These are phyloP conservation scores for Rusavskia elegans DNA, from an alignment of 495 filamentous ascomycete genomes.

Conservation along the genomic window DNA sequence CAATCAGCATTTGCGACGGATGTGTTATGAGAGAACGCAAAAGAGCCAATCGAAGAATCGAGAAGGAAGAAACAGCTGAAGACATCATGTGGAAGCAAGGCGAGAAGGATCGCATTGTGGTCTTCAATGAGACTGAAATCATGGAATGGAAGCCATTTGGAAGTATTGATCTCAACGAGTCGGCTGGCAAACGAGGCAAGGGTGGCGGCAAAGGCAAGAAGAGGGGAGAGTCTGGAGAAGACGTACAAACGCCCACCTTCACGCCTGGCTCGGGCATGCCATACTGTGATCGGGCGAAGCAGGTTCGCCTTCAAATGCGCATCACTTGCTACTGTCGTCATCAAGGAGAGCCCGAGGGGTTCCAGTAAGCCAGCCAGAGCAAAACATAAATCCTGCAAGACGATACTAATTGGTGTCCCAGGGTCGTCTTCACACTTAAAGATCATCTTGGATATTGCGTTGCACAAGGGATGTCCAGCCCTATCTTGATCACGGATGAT, in stretches of 20 bases:
- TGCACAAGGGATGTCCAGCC: conserved; percentile 68
- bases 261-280: conserved; percentile 1
- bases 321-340: conserved; percentile 95
- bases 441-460: conserved; percentile 57
- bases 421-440: conserved; percentile 84
- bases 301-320: conserved; percentile 78
- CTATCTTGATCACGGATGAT: conserved; percentile 93
- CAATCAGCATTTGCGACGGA: conserved; percentile 68
- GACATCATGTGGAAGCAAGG: conserved; percentile 62
- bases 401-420: conserved; percentile 12
- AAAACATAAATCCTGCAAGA: conserved; percentile 1
- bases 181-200: not conserved
- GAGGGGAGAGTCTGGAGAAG: conserved; percentile 17
- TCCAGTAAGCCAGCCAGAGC: conserved; percentile 37
- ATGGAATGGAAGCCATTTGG: conserved; percentile 63
- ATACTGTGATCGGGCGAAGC: conserved; percentile 45
- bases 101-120: conserved; percentile 65
- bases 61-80: conserved; percentile 63
- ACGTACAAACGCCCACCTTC: conserved; percentile 13
- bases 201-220: not conserved
- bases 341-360: conserved; percentile 80
- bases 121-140: conserved; percentile 87
- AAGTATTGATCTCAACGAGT: conserved; percentile 9
- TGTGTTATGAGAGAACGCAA: conserved; percentile 82
- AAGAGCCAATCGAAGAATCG: conserved; percentile 74